Percentiles rank a stretch among this genome's conserved stretches.
phyloP scores from a whole-genome alignment of 2,329 filamentous ascomycete species.

The Ophiocordyceps camponoti-saundersi region DNA sequence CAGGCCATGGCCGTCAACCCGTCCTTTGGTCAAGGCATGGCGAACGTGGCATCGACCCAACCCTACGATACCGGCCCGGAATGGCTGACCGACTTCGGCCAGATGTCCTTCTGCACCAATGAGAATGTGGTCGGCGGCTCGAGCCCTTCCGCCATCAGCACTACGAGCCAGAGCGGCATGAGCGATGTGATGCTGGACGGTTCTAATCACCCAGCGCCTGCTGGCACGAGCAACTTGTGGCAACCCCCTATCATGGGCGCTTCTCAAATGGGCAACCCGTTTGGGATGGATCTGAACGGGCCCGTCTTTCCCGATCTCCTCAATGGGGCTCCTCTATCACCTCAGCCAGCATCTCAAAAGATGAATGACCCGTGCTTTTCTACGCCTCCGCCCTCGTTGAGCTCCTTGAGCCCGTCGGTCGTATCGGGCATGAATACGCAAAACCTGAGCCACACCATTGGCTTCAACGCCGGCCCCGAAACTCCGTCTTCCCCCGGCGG shows the following conservation, averaged over 20 bases:
- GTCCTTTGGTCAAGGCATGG: conserved; percentile 38
- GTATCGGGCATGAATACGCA: conserved; percentile 47
- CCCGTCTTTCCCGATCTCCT: conserved; percentile 65
- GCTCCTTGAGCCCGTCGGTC: conserved; percentile 54
- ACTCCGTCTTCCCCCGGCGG: conserved; percentile 57
- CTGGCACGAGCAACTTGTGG: conserved; percentile 45
- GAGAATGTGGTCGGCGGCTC: conserved; percentile 82
- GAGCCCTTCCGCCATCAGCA: conserved; percentile 90
- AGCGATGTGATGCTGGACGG: conserved; percentile 87
- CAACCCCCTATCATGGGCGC: conserved; percentile 53
- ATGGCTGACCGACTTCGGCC: conserved; percentile 69
- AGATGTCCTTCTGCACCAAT: conserved; percentile 52
- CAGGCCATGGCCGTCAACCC: conserved; percentile 48
- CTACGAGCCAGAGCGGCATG: conserved; percentile 77
- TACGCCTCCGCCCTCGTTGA: conserved; percentile 58
- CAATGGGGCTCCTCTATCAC: conserved; percentile 55
- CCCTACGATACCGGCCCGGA: conserved; percentile 65
- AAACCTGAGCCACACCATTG: conserved; percentile 48
- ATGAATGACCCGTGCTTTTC: conserved; percentile 63
- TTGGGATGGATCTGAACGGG: conserved; percentile 57
- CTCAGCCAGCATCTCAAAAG: conserved; percentile 55
- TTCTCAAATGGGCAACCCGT: conserved; percentile 50
- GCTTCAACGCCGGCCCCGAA: conserved; percentile 49
- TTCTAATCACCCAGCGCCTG: conserved; percentile 43
- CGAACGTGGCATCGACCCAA: conserved; percentile 39